phyloP scores from a whole-genome alignment of 2,329 filamentous ascomycete genomes.

The Trichoderma sp. region DNA sequence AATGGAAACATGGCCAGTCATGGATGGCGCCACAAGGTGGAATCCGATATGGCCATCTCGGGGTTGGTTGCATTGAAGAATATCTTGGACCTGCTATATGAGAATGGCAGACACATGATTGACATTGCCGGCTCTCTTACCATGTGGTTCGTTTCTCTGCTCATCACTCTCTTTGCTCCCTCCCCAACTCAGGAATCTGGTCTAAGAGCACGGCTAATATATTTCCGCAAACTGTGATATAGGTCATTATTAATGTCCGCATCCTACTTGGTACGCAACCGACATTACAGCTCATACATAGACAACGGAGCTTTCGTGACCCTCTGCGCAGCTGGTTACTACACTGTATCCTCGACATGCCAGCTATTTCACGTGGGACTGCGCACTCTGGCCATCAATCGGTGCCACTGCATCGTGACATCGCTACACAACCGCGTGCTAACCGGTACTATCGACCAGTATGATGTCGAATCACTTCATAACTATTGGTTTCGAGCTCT shows the following conservation, averaged over 20 bases:
- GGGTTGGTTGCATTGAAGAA: neutral
- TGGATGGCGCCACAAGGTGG: neutral
- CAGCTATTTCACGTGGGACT: neutral
- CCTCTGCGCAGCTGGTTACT: neutral
- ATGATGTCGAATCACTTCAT: neutral
- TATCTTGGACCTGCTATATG: neutral
- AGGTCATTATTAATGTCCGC: neutral
- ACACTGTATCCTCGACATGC: neutral
- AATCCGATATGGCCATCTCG: neutral
- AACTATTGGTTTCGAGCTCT: neutral
- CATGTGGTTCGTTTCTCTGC: neutral
- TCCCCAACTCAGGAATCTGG: no score
- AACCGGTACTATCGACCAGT: fast-evolving
- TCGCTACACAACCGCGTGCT: neutral
- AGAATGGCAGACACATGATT: neutral
- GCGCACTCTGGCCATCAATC: neutral
- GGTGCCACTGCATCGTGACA: neutral
- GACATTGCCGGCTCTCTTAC: neutral
- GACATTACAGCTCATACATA: neutral
- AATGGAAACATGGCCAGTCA: neutral
- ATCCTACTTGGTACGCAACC: neutral
- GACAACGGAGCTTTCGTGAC: neutral
- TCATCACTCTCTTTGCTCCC: no score
- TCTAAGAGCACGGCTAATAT: neutral
- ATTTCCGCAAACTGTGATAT: neutral